phyloP scores from a whole-genome alignment of 768 basidiomycete genomes.

The Panaeolus cyanescens region DNA sequence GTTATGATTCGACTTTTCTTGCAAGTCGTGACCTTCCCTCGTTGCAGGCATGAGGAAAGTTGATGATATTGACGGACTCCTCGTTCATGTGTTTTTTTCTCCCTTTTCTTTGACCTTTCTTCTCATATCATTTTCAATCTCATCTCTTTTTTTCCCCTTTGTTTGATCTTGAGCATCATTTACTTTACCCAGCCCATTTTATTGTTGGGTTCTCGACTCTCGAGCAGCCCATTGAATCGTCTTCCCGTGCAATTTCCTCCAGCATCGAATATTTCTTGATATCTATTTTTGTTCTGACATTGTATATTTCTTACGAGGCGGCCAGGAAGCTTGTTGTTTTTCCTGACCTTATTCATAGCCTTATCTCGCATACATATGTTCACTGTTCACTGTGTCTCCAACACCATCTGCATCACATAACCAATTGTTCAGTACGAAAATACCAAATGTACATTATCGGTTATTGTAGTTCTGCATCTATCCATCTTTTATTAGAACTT shows the following conservation, averaged over 20 bases:
- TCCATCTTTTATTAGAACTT: background rate
- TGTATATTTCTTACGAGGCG: background rate
- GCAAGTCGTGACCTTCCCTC: background rate
- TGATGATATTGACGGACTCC: background rate
- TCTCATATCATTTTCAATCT: slow-evolving; percentile 2
- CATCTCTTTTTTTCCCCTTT: background rate
- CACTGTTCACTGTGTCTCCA: background rate
- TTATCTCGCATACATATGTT: background rate
- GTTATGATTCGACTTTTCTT: background rate
- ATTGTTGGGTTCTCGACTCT: too few species aligned
- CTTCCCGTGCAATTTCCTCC: too few species aligned
- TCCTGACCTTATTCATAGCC: background rate
- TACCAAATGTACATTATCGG: slow-evolving; percentile 1
- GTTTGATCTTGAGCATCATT: too few species aligned
- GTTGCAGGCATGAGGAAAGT: slow-evolving; percentile 7
- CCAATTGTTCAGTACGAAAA: slow-evolving; percentile 1
- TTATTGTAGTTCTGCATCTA: slow-evolving; percentile 1
- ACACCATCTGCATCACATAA: background rate
- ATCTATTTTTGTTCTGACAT: background rate
- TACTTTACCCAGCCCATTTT: too few species aligned
- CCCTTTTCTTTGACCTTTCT: background rate
- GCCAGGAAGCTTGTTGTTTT: background rate
- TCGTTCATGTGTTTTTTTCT: background rate
- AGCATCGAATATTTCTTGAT: background rate
- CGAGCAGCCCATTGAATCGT: too few species aligned